These are phyloP conservation scores for Pseudogymnoascus sp. DNA, from an alignment of 2,329 filamentous ascomycete species.

Conservation along the genomic window DNA sequence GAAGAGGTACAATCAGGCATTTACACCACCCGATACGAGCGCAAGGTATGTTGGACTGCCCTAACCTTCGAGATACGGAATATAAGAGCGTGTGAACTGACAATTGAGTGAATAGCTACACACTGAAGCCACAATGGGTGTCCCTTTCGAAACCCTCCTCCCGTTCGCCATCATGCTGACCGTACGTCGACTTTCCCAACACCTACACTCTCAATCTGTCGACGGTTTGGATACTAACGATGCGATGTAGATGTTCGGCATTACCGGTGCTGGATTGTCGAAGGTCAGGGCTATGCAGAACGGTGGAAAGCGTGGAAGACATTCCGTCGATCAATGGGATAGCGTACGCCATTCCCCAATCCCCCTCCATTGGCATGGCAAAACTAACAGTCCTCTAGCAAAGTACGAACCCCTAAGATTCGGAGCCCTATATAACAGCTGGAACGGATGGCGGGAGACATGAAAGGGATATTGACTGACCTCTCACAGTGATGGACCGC, in stretches of 20 bases:
- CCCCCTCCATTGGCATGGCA: slow-evolving; percentile 11
- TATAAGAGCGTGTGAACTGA: background rate
- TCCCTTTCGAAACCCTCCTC: slow-evolving; percentile 36
- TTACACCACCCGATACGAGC: slow-evolving; percentile 11
- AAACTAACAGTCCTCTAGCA: slow-evolving; percentile 27
- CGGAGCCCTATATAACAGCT: slow-evolving; percentile 10
- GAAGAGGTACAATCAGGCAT: background rate
- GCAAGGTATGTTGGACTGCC: background rate
- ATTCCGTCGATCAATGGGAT: slow-evolving; percentile 35
- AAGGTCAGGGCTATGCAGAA: slow-evolving; percentile 33
- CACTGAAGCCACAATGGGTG: slow-evolving; percentile 29
- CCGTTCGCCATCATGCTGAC: slow-evolving; percentile 35
- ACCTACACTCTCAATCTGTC: background rate
- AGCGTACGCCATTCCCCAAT: slow-evolving; percentile 25
- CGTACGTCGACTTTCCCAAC: slow-evolving; percentile 23
- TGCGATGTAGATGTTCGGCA: slow-evolving; percentile 33
- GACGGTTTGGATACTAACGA: slow-evolving; percentile 12
- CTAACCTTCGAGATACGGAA: background rate
- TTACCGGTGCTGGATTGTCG: slow-evolving; percentile 32
- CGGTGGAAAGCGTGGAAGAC: slow-evolving; percentile 33
- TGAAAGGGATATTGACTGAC: background rate
- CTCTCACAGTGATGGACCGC: slow-evolving; percentile 35
- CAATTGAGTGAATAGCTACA: slow-evolving; percentile 2
- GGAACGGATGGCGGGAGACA: slow-evolving; percentile 13
- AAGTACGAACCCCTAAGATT: slow-evolving; percentile 23